A percentile compares a stretch with the other conserved stretches of the same genome.
These are phyloP conservation scores for Colletotrichum zoysiae DNA, from an alignment of 2,329 filamentous ascomycete genomes.

Conservation along the genomic window DNA sequence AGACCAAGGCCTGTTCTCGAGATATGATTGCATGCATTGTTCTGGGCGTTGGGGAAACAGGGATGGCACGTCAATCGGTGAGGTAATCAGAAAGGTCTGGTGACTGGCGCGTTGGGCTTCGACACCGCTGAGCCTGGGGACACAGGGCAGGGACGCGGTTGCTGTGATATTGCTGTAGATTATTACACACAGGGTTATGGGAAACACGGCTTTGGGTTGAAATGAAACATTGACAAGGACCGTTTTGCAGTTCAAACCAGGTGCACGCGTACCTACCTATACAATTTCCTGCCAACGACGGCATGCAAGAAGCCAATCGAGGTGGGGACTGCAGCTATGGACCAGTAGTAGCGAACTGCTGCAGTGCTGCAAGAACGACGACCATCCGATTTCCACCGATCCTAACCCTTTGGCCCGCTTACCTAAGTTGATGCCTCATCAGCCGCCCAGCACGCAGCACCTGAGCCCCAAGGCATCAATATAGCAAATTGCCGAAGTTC, in stretches of 20 bases:
- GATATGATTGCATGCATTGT: conserved; percentile 34
- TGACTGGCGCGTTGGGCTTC: conserved; percentile 31
- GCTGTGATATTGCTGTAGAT: conserved; percentile 42
- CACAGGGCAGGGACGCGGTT: conserved; percentile 24
- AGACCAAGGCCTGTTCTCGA: background rate
- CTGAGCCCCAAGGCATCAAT: conserved; percentile 53
- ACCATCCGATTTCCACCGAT: conserved; percentile 40
- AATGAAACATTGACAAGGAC: conserved; percentile 22
- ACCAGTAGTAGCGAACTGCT: conserved; percentile 1
- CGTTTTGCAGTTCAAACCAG: background rate
- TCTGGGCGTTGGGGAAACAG: conserved; percentile 41
- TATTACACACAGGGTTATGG: conserved; percentile 30
- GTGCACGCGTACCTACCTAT: background rate
- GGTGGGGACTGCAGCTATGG: conserved; percentile 9
- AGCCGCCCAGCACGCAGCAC: background rate
- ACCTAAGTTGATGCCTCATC: conserved; percentile 54
- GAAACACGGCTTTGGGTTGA: conserved; percentile 14
- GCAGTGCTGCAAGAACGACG: background rate
- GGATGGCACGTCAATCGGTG: conserved; percentile 15
- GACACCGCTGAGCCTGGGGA: conserved; percentile 10
- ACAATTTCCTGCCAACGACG: conserved; percentile 9
- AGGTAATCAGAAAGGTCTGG: conserved; percentile 35
- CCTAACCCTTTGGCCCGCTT: conserved; percentile 23
- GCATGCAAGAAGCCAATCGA: conserved; percentile 20
- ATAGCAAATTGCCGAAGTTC: conserved; percentile 57